Evolutionary conservation across 1,284 basidiomycete genomes (phyloP).

Genomic region (Fomitopsis betulina): DNA sequence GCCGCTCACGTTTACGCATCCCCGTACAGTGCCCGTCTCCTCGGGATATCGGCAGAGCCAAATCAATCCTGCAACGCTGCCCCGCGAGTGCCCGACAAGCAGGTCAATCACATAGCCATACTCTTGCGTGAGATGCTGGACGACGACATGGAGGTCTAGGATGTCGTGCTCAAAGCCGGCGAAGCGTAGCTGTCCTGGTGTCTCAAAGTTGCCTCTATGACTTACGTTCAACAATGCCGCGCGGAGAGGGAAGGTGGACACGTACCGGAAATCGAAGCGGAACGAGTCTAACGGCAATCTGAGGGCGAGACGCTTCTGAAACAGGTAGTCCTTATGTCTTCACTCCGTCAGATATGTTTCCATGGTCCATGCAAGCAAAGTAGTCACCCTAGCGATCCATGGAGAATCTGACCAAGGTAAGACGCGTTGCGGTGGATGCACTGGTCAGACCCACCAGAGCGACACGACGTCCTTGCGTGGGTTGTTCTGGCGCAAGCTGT

Average conservation of each 20-base stretch:
- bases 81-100: constrained; percentile 72
- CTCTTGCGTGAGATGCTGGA: constrained; percentile 48
- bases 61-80: constrained; percentile 55
- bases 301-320: constrained; percentile 67
- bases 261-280: constrained; percentile 80
- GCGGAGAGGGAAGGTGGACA: constrained; percentile 1
- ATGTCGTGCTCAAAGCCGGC: constrained; percentile 54
- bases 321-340: constrained; percentile 82
- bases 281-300: constrained; percentile 75
- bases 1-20: constrained; percentile 67
- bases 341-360: constrained; percentile 2
- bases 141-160: constrained; percentile 59
- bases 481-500: constrained; percentile 44
- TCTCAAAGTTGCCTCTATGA: constrained; percentile 72
- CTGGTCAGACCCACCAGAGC: constrained; percentile 53
- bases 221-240: no score
- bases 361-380: not conserved
- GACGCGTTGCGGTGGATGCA: not conserved
- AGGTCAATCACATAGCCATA: constrained; percentile 66
- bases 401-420: constrained; percentile 50
- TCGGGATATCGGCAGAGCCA: constrained; percentile 65
- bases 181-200: constrained; percentile 58
- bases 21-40: constrained; percentile 48
- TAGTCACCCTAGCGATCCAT: constrained; percentile 70
- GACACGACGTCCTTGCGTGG: constrained; percentile 55